Evolutionary conservation across 352 stramenopile species (phyloP).

Genomic region (Phytophthora agathidicida): DNA sequence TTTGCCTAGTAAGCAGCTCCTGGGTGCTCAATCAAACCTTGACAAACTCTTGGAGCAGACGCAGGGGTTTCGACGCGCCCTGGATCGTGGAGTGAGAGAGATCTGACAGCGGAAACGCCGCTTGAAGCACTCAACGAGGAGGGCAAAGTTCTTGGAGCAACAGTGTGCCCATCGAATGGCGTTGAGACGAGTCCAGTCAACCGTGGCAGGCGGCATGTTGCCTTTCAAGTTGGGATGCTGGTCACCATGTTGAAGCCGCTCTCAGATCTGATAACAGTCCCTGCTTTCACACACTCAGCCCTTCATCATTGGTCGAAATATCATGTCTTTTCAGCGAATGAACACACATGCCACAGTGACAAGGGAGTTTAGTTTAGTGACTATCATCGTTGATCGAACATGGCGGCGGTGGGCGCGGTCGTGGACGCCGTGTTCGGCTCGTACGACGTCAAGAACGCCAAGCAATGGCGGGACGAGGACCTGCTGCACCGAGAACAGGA

Average conservation of each 20-base stretch:
- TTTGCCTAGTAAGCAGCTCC: background rate
- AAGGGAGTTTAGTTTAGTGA: conserved; percentile 6
- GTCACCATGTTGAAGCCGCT: conserved; percentile 36
- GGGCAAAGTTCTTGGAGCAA: too few relatives aligned
- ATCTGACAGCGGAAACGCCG: background rate
- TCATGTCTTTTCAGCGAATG: background rate
- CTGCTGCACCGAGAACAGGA: conserved; percentile 71
- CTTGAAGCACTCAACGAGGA: too few relatives aligned
- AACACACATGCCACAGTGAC: background rate
- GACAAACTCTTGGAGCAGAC: too few relatives aligned
- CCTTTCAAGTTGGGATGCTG: conserved; percentile 15
- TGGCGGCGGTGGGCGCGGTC: conserved; percentile 67
- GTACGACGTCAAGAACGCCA: conserved; percentile 85
- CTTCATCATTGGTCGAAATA: conserved; percentile 14
- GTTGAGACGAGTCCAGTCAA: background rate
- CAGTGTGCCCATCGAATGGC: background rate
- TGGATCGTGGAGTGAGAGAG: background rate
- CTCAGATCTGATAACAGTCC: conserved; percentile 34
- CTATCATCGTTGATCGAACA: conserved; percentile 18
- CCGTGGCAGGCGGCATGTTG: conserved; percentile 7
- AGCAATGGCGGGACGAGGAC: conserved; percentile 84
- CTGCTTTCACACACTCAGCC: conserved; percentile 8
- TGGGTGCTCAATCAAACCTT: too few relatives aligned
- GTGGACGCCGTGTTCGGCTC: conserved; percentile 82
- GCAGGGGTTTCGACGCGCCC: too few relatives aligned